Base-by-base conservation (phyloP, 2,329 filamentous ascomycete species). In the Penicillium brevicompactum region DNA sequence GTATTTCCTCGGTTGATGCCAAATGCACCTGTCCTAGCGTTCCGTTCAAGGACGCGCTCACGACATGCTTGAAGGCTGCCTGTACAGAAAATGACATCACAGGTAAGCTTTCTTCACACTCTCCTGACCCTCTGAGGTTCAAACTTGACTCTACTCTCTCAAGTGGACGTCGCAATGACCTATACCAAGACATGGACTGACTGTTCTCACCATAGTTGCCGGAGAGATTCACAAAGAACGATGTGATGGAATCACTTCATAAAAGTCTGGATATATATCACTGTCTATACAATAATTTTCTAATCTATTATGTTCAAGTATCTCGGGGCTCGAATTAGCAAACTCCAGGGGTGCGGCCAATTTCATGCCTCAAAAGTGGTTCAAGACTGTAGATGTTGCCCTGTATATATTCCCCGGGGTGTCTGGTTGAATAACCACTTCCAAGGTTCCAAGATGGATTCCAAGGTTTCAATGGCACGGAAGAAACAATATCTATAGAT, bases 1-100 rank as follows among this genome's bases (percentile, higher is more conserved):
- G 63, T 38, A 11, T 30, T 13, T 63, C 60, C 7, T 34, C 51
- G 7, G 21, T 43, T n/a, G 60, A 65, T 32, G 42, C n/a, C 22
- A 7, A 46, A 2, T 66, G 63, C 37, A 65, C 62, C 21, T 66
- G 63, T 45, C 45, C 56, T 4, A 63, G 59, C 22, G 1, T 9
- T 3, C 55, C 56, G 6, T 65, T 66, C 51, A 59, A 49, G 42
- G 55, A 64, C 46, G 21, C 62, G 9, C 43, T 65, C 11, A 32
- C 31, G 7, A 21, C 14, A 1, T 66, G 63, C 47, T 24, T 66
- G 46, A 40, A 49, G 24, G 14, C 16, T 44, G 32, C 48, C n/a
- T 65, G 63, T 30, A 57, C 51, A 9, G n/a, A 44, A 3, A 49
- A 43, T 3, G 63, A 66, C 41, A n/a, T 50, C 10, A 42, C 42